Conservation (phyloP, 805 yeast genomes). For the Wickerhamiella vanderwaltii region DNA sequence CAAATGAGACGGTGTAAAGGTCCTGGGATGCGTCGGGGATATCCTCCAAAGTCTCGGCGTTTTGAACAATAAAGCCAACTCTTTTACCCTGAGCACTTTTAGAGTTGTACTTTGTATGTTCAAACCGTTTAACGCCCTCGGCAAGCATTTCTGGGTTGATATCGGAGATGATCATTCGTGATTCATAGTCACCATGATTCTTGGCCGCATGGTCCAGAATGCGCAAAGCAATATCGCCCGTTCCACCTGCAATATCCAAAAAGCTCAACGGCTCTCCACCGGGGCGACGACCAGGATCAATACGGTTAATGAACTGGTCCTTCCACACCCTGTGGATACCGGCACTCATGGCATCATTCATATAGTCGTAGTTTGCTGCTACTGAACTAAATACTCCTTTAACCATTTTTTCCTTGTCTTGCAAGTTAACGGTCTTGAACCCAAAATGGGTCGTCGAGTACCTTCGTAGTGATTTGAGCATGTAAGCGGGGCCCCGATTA, state of each 20-base stretch:
- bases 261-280: slow-evolving; percentile 74
- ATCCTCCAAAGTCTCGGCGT: slow-evolving; percentile 78
- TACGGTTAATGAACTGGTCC: slow-evolving; percentile 68
- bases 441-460: slow-evolving; percentile 80
- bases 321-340: slow-evolving; percentile 96
- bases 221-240: slow-evolving; percentile 97
- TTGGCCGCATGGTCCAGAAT: slow-evolving; percentile 79
- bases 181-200: slow-evolving; percentile 58
- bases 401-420: slow-evolving; percentile 59
- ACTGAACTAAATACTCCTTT: slow-evolving; percentile 88
- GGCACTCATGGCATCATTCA: slow-evolving; percentile 97
- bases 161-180: slow-evolving; percentile 84
- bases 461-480: not conserved
- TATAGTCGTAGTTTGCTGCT: slow-evolving; percentile 84
- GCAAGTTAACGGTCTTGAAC: slow-evolving; percentile 63
- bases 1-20: slow-evolving; percentile 92
- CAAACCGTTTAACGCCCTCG: slow-evolving; percentile 76
- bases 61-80: slow-evolving; percentile 73
- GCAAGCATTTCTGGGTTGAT: slow-evolving; percentile 91
- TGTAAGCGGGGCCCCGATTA: no score
- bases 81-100: slow-evolving; percentile 52
- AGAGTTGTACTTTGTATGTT: slow-evolving; percentile 27
- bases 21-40: slow-evolving; percentile 84
- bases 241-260: slow-evolving; percentile 96
- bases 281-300: slow-evolving; percentile 90